Conservation (phyloP, 23 red algal species). For the Gracilaria gracilis region DNA sequence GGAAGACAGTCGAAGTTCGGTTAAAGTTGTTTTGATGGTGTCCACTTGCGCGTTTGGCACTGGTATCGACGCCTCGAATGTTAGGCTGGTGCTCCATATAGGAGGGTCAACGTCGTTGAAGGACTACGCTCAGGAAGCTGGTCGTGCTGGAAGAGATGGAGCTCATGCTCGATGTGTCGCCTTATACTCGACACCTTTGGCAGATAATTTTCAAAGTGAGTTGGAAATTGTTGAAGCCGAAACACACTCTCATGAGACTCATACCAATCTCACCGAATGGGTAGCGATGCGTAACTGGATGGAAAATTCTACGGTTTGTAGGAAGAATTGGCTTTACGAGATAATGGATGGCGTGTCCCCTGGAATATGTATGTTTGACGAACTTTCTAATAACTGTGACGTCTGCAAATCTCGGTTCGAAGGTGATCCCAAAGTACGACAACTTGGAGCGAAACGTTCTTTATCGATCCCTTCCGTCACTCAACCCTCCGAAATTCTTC, state of each 20-base stretch:
- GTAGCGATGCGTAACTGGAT: not conserved
- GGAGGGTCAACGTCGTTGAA: too few relatives aligned
- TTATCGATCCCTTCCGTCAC: too few relatives aligned
- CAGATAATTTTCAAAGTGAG: not conserved
- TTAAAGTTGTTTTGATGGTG: too few relatives aligned
- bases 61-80: too few relatives aligned
- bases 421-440: too few relatives aligned
- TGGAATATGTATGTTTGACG: slow-evolving; percentile 8
- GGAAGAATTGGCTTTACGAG: not conserved
- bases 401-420: not conserved
- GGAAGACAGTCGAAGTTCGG: too few relatives aligned
- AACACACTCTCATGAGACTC: not conserved
- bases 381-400: not conserved
- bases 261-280: not conserved
- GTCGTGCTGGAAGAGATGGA: not conserved
- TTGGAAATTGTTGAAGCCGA: not conserved
- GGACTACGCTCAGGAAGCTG: too few relatives aligned
- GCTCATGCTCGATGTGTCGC: not conserved
- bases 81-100: too few relatives aligned
- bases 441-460: too few relatives aligned
- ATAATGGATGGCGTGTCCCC: not conserved
- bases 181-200: not conserved
- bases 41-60: too few relatives aligned
- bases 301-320: not conserved
- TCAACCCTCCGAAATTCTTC: too few relatives aligned